A percentile compares a stretch with the other conserved stretches of the same genome.
Evolutionary conservation across 2,329 filamentous ascomycete genomes (phyloP).

Genomic region (Fusarium sp.): DNA sequence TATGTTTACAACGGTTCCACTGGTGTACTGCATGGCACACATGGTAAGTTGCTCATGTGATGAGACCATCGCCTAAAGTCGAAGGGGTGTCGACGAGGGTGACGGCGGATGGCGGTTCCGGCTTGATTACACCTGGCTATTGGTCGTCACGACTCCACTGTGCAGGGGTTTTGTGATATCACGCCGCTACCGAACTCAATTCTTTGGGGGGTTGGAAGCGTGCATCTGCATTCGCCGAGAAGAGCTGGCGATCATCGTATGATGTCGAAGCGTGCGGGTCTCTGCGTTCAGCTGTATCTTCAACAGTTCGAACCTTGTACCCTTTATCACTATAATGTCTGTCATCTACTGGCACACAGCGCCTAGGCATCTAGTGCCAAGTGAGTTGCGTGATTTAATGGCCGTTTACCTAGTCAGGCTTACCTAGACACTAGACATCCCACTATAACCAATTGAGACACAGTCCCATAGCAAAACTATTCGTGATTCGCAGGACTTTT

Average conservation of each 20-base stretch:
- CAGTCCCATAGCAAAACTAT: accelerated
- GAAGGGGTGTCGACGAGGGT: not conserved
- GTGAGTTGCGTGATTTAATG: not conserved
- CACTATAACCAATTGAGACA: not conserved
- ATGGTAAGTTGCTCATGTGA: not conserved
- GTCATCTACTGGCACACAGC: not conserved
- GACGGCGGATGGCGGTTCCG: not conserved
- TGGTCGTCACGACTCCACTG: not conserved
- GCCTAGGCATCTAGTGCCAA: not conserved
- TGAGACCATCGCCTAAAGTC: not conserved
- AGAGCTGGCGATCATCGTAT: not conserved
- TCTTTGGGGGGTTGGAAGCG: accelerated
- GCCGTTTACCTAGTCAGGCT: accelerated
- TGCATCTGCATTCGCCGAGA: accelerated
- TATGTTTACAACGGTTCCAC: accelerated
- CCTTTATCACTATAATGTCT: accelerated
- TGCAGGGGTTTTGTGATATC: not conserved
- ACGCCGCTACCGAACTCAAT: not conserved
- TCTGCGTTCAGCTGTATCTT: accelerated
- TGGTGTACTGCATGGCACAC: not conserved
- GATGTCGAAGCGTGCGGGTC: accelerated
- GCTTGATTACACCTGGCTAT: accelerated
- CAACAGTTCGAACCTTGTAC: accelerated
- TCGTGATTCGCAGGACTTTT: not conserved
- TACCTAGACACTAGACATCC: not conserved